A percentile compares a stretch with the other conserved stretches of the same genome.
These are phyloP conservation scores for Irpex rosettiformis DNA, from an alignment of 1,284 basidiomycete species.

Conservation along the genomic window DNA sequence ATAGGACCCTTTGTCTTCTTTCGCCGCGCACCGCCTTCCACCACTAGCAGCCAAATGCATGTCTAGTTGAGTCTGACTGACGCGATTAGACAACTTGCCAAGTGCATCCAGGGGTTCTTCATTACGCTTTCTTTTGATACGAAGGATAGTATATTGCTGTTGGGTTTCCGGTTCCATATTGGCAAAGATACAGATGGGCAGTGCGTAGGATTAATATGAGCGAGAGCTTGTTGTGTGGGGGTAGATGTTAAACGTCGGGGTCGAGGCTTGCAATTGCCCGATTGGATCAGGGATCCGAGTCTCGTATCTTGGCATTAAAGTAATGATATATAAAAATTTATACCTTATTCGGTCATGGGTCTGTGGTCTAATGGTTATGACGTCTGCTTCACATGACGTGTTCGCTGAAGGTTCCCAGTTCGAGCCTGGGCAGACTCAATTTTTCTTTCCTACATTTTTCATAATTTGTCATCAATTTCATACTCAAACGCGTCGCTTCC, in stretches of 20 bases:
- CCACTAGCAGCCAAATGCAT: slow-evolving; percentile 38
- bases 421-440: slow-evolving; percentile 29
- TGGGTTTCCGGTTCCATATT: neutral
- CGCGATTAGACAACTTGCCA: slow-evolving; percentile 36
- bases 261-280: too few species aligned
- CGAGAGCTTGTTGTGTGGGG: too few species aligned
- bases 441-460: slow-evolving; percentile 7
- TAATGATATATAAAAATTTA: too few species aligned
- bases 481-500: too few species aligned
- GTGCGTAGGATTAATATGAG: too few species aligned
- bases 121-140: slow-evolving; percentile 75
- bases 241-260: too few species aligned
- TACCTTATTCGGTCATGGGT: slow-evolving; percentile 14
- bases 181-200: too few species aligned
- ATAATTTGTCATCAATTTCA: neutral
- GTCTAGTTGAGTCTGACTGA: neutral
- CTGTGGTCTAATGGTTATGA: slow-evolving; percentile 32
- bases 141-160: slow-evolving; percentile 53
- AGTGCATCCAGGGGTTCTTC: slow-evolving; percentile 78
- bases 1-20: slow-evolving; percentile 55
- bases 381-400: slow-evolving; percentile 26
- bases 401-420: slow-evolving; percentile 29
- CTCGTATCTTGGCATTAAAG: too few species aligned
- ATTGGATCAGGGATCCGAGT: too few species aligned
- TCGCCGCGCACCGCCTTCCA: slow-evolving; percentile 54